Percentiles rank a stretch among this genome's conserved stretches.
These are phyloP conservation scores for Colletotrichum paranaense DNA, from an alignment of 2,329 filamentous ascomycete genomes.

Conservation along the genomic window DNA sequence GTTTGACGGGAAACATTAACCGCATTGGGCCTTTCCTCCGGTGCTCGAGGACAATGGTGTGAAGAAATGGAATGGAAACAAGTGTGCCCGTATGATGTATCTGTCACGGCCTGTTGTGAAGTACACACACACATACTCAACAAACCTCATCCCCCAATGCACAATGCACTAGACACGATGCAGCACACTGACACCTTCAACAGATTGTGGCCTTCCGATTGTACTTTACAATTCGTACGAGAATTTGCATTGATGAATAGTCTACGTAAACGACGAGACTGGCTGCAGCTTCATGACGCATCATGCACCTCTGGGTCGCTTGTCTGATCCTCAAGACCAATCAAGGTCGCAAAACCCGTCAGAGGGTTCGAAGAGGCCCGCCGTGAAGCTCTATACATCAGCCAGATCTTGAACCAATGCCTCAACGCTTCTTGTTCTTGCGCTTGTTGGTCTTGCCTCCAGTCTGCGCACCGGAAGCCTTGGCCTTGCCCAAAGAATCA, in stretches of 20 bases:
- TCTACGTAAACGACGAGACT: conserved; percentile 13
- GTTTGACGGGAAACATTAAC: background rate
- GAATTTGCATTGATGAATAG: conserved; percentile 27
- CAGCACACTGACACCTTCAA: conserved; percentile 6
- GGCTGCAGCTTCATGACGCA: background rate
- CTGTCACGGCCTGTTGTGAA: background rate
- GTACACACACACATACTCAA: background rate
- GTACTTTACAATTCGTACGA: background rate
- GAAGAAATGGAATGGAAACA: background rate
- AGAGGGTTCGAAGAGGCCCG: background rate
- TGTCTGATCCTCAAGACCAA: background rate
- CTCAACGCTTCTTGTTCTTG: conserved; percentile 65
- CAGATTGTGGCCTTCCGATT: background rate
- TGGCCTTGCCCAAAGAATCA: conserved; percentile 63
- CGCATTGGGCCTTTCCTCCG: background rate
- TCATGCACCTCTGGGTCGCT: conserved; percentile 5
- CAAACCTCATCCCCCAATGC: background rate
- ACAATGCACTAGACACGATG: background rate
- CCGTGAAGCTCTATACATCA: background rate
- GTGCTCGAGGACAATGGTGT: background rate
- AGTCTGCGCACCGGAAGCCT: conserved; percentile 60
- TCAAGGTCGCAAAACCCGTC: background rate
- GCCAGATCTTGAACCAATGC: background rate
- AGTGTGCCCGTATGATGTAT: background rate
- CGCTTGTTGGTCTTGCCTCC: conserved; percentile 62